Conservation (phyloP, 352 stramenopile genomes). For the Globisporangium nagaii region DNA sequence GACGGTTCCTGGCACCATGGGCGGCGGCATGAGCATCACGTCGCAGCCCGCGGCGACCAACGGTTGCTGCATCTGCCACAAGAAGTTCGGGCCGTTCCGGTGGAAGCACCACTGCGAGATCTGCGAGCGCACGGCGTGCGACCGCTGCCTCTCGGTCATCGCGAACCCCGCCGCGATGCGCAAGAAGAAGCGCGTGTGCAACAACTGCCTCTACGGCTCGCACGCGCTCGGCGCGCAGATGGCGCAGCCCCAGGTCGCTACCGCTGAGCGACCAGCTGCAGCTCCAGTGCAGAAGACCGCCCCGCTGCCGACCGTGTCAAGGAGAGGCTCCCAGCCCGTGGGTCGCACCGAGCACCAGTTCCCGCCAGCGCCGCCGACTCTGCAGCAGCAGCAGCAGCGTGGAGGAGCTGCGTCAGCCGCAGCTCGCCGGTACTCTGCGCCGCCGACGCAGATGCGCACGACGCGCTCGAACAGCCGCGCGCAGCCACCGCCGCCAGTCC, state of each 20-base stretch:
- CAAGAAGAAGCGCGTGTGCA: constrained; percentile 68
- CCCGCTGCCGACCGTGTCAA: neutral
- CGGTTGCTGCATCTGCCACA: constrained; percentile 47
- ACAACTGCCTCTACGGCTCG: constrained; percentile 51
- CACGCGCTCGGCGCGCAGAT: constrained; percentile 17
- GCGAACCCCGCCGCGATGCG: constrained; percentile 41
- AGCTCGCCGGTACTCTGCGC: neutral
- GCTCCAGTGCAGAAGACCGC: neutral
- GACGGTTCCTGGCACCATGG: constrained; percentile 7
- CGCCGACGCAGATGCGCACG: constrained; percentile 14
- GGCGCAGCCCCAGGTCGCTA: neutral
- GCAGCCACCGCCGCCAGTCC: constrained; percentile 3
- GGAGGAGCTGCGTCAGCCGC: neutral
- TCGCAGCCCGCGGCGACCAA: constrained; percentile 7
- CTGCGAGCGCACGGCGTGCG: constrained; percentile 53
- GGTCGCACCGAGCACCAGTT: neutral
- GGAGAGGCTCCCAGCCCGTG: neutral
- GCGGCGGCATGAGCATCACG: constrained; percentile 8
- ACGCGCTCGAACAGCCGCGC: neutral
- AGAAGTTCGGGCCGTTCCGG: constrained; percentile 66
- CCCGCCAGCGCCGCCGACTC: neutral
- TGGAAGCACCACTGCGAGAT: constrained; percentile 69
- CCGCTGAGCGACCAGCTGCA: neutral
- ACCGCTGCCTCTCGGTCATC: constrained; percentile 56
- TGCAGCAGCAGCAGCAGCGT: neutral